These are phyloP conservation scores for Umbellularia californica DNA, from an alignment of 164 flowering plant species.

Conservation along the genomic window DNA sequence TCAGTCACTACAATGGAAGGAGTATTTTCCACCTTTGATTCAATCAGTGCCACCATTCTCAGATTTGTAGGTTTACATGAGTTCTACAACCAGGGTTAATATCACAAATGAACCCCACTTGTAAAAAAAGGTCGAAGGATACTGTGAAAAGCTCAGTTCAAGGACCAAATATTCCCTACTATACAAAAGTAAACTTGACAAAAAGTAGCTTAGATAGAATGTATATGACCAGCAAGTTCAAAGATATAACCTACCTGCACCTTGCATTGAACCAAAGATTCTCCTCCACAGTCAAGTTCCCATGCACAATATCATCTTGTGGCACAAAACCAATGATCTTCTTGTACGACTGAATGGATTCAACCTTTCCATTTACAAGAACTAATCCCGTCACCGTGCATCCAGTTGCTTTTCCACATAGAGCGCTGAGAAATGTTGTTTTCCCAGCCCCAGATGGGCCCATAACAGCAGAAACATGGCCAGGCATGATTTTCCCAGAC, in stretches of 20 bases:
- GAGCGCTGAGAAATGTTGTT: conserved; percentile 95
- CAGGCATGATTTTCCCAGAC: conserved; percentile 84
- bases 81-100: no score
- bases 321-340: conserved; percentile 95
- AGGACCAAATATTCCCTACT: no score
- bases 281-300: conserved; percentile 95
- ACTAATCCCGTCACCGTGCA: conserved; percentile 61
- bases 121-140: no score
- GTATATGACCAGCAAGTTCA: no score
- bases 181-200: no score
- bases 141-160: no score
- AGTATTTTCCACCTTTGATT: no score
- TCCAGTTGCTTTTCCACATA: conserved; percentile 75
- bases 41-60: no score
- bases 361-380: conserved; percentile 75
- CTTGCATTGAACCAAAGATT: conserved; percentile 94
- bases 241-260: conserved; percentile 58
- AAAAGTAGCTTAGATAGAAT: no score
- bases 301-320: conserved; percentile 99
- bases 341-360: conserved; percentile 77
- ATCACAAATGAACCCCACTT: no score
- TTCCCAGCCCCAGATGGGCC: conserved; percentile 99
- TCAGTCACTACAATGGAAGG: no score
- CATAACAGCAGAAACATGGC: conserved; percentile 96
- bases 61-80: no score